Conservation (phyloP, 345 rosid genomes). For the Rubroshorea leprosula region DNA sequence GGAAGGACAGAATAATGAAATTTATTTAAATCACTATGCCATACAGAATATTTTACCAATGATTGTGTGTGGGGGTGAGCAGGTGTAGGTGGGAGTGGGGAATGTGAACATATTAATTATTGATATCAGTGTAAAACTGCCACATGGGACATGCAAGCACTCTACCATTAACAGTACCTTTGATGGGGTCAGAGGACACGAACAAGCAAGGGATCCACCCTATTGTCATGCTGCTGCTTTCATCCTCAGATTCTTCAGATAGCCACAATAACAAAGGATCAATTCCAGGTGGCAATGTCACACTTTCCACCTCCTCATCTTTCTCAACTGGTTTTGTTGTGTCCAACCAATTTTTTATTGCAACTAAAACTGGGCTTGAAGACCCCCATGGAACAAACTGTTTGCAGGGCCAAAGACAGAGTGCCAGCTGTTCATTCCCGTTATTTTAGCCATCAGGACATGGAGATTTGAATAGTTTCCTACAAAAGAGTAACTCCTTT, state of each 20-base stretch:
- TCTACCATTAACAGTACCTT: constrained; percentile 46
- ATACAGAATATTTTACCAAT: too few relatives aligned
- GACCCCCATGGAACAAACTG: constrained; percentile 95
- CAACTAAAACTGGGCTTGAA: constrained; percentile 47
- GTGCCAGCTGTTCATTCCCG: constrained; percentile 53
- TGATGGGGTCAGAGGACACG: constrained; percentile 95
- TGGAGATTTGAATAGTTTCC: constrained; percentile 94
- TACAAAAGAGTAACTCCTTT: constrained; percentile 86
- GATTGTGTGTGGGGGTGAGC: too few relatives aligned
- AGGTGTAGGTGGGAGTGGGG: too few relatives aligned
- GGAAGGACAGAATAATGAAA: too few relatives aligned
- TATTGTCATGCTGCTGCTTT: constrained; percentile 32
- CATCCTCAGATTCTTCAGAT: constrained; percentile 51
- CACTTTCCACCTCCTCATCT: constrained; percentile 47
- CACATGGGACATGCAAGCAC: too few relatives aligned
- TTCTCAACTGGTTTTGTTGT: constrained; percentile 21
- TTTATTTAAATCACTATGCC: too few relatives aligned
- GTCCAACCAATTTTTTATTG: constrained; percentile 31
- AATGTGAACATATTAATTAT: too few relatives aligned
- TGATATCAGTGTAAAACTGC: too few relatives aligned
- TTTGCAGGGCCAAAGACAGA: constrained; percentile 83
- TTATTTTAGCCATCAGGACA: constrained; percentile 51
- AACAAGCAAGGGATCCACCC: constrained; percentile 83
- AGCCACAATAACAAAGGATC: constrained; percentile 87
- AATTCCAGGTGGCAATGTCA: constrained; percentile 72